Base-by-base conservation (phyloP, 2,329 filamentous ascomycete genomes). In the Seiridium unicorne region DNA sequence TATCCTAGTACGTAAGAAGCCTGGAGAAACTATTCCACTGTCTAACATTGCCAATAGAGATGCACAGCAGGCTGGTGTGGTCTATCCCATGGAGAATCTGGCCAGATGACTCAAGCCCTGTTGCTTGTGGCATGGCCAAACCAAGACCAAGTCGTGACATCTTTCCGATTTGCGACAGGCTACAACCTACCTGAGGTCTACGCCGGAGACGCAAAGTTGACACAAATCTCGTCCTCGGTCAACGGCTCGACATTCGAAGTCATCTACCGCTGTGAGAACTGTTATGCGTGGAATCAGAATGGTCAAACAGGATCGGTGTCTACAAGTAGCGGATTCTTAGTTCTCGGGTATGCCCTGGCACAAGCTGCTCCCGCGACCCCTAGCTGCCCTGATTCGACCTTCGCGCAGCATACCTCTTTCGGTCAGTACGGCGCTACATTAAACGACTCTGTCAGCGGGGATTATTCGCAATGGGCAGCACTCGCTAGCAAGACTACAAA, bases 211-310 rank as follows among this genome's bases (percentile, higher is more conserved):
- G 86, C 88, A 9, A 87, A 81, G 40, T 68, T 90, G 26, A 88
- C 84, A 0, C 81, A 86, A 66, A 83, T 90, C 62, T 84, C 81
- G 11, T 81, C 82, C 8, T 80, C 76, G 34, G 76, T 89, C 60
- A 87, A 82, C 61, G 79, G 78, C 11, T 84, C 81, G 31, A 76
- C 82, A 62, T 91, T 85, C 70, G 83, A 84, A 60, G 68, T 89
- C 55, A 80, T 89, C 34, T 91, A 89, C 74, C 81, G 85, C 54
- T 91, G 88, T 73, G 70, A 86, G 65, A 79, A 79, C 62, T 87
- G 84, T 69, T 78, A 84, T 56, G 69, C 77, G 1, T 87, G 84
- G 81, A 74, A 82, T 64, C 77, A 84, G 35, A 75, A 81, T n/a
- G 81, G 80, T 13, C 73, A 74, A 47, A 74, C 69, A 1, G 76